These are phyloP conservation scores for Podila clonocystis DNA, from an alignment of 192 early-diverging fungal species.

Conservation along the genomic window DNA sequence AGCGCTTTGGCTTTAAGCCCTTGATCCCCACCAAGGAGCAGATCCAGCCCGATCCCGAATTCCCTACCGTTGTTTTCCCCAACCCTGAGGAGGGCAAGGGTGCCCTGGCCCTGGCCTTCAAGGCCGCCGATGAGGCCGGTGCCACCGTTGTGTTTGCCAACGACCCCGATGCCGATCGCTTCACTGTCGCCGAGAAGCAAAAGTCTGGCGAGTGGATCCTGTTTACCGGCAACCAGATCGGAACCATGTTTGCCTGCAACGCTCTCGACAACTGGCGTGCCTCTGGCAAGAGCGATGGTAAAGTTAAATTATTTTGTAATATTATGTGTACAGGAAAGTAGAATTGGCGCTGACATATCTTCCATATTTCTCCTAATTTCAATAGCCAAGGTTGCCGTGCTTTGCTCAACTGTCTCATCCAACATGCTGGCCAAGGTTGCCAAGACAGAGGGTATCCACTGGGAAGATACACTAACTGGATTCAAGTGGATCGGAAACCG, in stretches of 20 bases:
- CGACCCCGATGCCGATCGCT: conserved; percentile 95
- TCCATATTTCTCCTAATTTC: conserved; percentile 4
- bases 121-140: conserved; percentile 66
- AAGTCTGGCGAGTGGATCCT: conserved; percentile 75
- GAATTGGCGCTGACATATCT: neutral
- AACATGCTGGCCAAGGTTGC: conserved; percentile 85
- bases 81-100: conserved; percentile 93
- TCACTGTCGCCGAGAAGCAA: conserved; percentile 88
- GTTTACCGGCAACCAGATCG: conserved; percentile 93
- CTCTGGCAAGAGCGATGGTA: conserved; percentile 57
- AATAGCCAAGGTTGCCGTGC: conserved; percentile 73
- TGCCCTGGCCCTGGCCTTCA: conserved; percentile 72
- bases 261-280: conserved; percentile 64
- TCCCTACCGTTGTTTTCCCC: conserved; percentile 89
- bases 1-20: conserved; percentile 73
- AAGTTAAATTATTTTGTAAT: conserved; percentile 11
- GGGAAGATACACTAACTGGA: conserved; percentile 93
- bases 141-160: conserved; percentile 84
- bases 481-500: conserved; percentile 97
- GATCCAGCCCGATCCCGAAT: conserved; percentile 86
- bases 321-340: neutral
- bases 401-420: conserved; percentile 90
- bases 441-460: conserved; percentile 77
- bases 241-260: conserved; percentile 78
- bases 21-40: conserved; percentile 75